These are phyloP conservation scores for Lentinula boryana DNA, from an alignment of 768 basidiomycete species.

Conservation along the genomic window DNA sequence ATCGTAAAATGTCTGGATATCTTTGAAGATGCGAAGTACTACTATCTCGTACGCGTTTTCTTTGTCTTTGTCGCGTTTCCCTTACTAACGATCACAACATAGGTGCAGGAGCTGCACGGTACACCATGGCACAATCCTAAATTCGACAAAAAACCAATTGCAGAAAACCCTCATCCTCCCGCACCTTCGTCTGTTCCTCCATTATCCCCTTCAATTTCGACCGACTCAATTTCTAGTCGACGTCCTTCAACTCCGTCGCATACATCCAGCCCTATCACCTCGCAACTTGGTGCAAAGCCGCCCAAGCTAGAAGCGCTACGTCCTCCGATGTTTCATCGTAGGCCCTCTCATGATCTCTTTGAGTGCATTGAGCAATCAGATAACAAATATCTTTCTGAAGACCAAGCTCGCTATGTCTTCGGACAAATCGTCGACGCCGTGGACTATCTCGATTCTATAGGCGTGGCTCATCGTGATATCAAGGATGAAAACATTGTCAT, in stretches of 20 bases:
- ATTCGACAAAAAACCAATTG: conserved; percentile 29
- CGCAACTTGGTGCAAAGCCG: not conserved
- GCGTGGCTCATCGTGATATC: conserved; percentile 92
- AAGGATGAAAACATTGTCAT: conserved; percentile 95
- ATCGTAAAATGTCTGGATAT: conserved; percentile 81
- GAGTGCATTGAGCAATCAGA: conserved; percentile 90
- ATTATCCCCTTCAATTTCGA: conserved; percentile 52
- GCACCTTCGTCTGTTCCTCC: conserved; percentile 39
- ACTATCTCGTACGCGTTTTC: conserved; percentile 67
- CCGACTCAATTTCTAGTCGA: conserved; percentile 27
- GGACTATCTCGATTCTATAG: conserved; percentile 70
- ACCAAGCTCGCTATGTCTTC: conserved; percentile 77
- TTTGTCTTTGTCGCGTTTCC: not conserved
- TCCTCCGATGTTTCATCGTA: conserved; percentile 46
- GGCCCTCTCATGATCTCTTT: conserved; percentile 88
- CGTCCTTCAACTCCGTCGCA: conserved; percentile 11
- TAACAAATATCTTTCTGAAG: conserved; percentile 73
- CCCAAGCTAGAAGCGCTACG: conserved; percentile 18
- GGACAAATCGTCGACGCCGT: conserved; percentile 85
- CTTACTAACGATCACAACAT: conserved; percentile 7
- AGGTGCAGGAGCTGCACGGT: conserved; percentile 93
- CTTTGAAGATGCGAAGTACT: conserved; percentile 79
- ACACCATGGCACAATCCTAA: conserved; percentile 61
- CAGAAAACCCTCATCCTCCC: conserved; percentile 16
- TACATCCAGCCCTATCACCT: conserved; percentile 5